Base-by-base conservation (phyloP, 2,329 filamentous ascomycete genomes). In the Talaromyces sp. region DNA sequence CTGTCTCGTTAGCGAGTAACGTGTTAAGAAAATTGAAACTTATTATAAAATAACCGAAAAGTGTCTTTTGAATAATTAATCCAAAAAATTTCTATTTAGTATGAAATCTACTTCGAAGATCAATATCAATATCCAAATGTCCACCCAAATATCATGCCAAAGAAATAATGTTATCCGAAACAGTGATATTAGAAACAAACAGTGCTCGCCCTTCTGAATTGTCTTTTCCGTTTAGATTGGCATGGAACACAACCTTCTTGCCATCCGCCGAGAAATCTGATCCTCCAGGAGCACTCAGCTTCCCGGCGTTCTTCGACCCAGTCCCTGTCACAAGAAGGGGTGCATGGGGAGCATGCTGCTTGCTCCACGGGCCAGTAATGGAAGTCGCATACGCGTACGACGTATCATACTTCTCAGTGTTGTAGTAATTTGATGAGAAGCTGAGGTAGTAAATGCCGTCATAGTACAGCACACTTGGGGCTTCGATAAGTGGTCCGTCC, bases 401-500 rank as follows among this genome's bases (percentile, higher is more conserved):
- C 9, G 85, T 76, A 66, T 85, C 81, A 68, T 87, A 87, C 34
- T 67, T 67, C 8, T 78, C 68, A n/a, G 78, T 77, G 9, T 77
- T 75, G 69, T 79, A 86, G 70, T 81, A 84, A 57, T 84, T 81
- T 50, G 79, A 83, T 67, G 81, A 85, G 69, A 82, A 87, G 66
- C 85, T 84, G 50, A 87, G 72, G 31, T 84, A 76, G 64, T 86
- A 86, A 18, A 74, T 74, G 3, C 82, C 82, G 31, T 77, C 75
- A 9, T 44, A 34, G 2, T 74, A 73, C 44, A 82, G 70, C 10
- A 87, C 66, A 61, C 77, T 78, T 0, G 85, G 84, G 27, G 84
- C 85, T 72, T 87, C 85, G 18, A 87, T 78, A 1, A 86, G 72
- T 14, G 83, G 83, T 1, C 83, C 80, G 63, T 87, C 85, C 7